Base-by-base conservation (phyloP, 2,329 filamentous ascomycete genomes). In the Tolypocladium nubicola region DNA sequence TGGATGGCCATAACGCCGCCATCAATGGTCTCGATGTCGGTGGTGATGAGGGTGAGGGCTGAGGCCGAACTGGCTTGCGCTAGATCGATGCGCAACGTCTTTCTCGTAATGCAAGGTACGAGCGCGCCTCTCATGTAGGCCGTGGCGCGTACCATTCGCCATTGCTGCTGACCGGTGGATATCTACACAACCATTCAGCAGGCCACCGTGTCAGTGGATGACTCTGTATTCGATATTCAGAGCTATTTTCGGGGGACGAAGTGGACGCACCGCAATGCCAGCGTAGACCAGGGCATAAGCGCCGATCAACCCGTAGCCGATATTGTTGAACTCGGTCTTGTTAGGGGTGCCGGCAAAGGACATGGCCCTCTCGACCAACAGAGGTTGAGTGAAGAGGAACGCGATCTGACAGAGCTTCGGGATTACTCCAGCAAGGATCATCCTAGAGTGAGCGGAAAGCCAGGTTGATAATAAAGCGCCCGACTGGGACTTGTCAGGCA, bases 41-140 rank as follows among this genome's bases (percentile, higher is more conserved):
- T 71, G 57, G 70, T 76, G 76, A 79, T 79, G 2, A 79, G 66
- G 0, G 77, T 78, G 45, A 79, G 60, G 0, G 75, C 70, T 0
- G 74, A 71, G 3, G 71, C 67, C n/a, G 3, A 70, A 64, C 0
- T 66, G 63, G 0, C 66, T 67, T 3, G 70, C 57, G 9, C 30
- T 33, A 33, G 30, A 33, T 68, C 68, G 21, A 70, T 61, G 19
- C 61, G 60, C 0, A 67, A 68, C 1, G 69, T 71, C 58, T 73
- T 65, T 0, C 68, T 61, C 1, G 65, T 66, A 0, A 56, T 56
- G 23, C 26, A 21, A 9, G 47, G 26, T 19, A 56, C 47, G 4
- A 75, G 63, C 21, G 66, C 66, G 5, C 64, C 69, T n/a, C 76
- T 64, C 65, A 71, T 71, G 49, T 62, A 72, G 71, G n/a, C 70